Evolutionary conservation across 2,329 filamentous ascomycete species (phyloP), one percentile per base, ranked within the genome.

Genomic region (Graphiopsis chlorocephala): DNA sequence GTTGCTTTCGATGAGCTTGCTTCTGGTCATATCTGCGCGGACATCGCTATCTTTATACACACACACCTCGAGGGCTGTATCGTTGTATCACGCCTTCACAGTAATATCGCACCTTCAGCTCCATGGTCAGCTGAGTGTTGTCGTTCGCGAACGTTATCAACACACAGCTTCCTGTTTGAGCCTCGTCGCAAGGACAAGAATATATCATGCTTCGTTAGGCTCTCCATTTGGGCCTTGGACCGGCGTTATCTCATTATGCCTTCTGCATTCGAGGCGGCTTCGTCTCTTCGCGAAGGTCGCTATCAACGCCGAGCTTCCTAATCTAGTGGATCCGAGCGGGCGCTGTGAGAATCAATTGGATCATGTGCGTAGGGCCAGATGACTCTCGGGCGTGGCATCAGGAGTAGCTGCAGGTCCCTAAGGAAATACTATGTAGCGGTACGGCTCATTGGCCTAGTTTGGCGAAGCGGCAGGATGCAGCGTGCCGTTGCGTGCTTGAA

Each of bases 401-500:
- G 20, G 26, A 50, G 29, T 61, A 50, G 42, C 42, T 29, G 45
- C 58, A 61, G 31, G 20, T 33, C 45, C 20, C 55, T 28, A 50
- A 17, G 33, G 48, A 31, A 33, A 29, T 33, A 20, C 48, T 52
- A 28, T 55, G 38, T 45, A 45, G n/a, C 48, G 25, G 15, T 26
- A 45, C 48, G 60, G 60, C 23, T 55, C 45, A 33, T 45, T 55
- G 26, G 33, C 60, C 31, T 23, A n/a, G 31, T 62, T 23, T 62
- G 60, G 23, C 48, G 25, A 62, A 62, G 60, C 60, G 60, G 60
- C 60, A 62, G 60, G 47, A 52, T 35, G 48, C 60, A 50, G 48
- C 60, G 60, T 55, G 60, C 60, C 60, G 60, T 62, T 55, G 60
- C 60, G 60, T 62, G 60, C 60, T 62, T 31, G 57, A 48, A 58